Evolutionary conservation across 164 flowering plant species (phyloP).

Genomic region (Paratinospora sagittata): DNA sequence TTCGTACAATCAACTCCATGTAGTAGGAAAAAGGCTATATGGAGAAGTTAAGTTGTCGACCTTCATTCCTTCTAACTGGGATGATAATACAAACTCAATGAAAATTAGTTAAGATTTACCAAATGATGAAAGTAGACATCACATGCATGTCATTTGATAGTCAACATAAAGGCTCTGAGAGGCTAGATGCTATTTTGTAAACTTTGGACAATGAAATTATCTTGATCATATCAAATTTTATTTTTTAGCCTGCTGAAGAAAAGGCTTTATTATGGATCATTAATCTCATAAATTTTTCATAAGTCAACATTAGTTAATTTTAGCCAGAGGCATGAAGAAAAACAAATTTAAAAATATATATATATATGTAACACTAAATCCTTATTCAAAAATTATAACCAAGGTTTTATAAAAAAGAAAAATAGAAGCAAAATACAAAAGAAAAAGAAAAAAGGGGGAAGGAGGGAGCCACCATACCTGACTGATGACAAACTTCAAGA

Average conservation of each 20-base stretch:
- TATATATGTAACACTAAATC: no score
- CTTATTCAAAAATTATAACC: no score
- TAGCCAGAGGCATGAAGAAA: background rate
- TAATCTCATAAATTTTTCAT: background rate
- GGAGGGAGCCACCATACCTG: slow-evolving; percentile 42
- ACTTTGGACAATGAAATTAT: no score
- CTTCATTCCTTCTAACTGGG: background rate
- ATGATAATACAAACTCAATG: background rate
- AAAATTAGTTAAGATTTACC: background rate
- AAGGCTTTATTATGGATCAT: background rate
- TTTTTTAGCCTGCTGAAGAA: no score
- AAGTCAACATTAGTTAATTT: background rate
- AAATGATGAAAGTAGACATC: background rate
- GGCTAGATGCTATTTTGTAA: no score
- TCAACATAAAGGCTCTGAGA: no score
- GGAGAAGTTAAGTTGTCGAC: background rate
- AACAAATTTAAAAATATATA: no score
- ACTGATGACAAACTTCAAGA: slow-evolving; percentile 81
- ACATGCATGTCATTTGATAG: background rate
- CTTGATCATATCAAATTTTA: no score
- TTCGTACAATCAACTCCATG: no score
- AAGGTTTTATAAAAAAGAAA: background rate
- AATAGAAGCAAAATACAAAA: background rate
- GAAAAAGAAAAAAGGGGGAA: background rate
- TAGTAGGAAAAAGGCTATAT: no score